Evolutionary conservation across 2,329 filamentous ascomycete genomes (phyloP), one percentile per base, ranked within the genome.

Genomic region (Graphiopsis chlorocephala): DNA sequence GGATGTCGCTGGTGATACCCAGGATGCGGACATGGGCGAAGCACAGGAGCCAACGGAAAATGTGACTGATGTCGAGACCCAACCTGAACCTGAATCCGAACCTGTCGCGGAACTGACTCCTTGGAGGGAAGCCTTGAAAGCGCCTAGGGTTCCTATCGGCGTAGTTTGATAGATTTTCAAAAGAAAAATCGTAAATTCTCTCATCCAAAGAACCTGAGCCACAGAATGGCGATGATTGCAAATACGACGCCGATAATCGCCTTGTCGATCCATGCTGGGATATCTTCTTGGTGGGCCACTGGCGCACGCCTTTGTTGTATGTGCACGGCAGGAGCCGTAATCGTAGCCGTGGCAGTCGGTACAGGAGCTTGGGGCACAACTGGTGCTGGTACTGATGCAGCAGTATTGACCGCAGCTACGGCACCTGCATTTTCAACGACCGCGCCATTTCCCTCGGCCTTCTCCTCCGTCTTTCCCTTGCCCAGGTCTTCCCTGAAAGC

Each of bases 241-340:
- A 91, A 83, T 0, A 91, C 81, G 20, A 97, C 78, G 7, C 86
- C 89, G 25, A 89, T 86, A 69, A 97, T 97, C 42, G 89, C 85
- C 68, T 91, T 86, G 76, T 97, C 93, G 20, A 97, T 82, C 90
- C 92, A 96, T 14, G 87, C 79, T 1, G 88, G 85, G 17, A 91
- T 84, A 2, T 81, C 85, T 29, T 85, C 82, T 61, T 82, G 69
- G 47, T 74, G 66, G 15, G 23, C 62, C 10, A 56, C 56, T 38
- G 64, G 69, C 17, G 64, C 48, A 33, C 66, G 64, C 29, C 63
- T 62, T 42, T 64, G 66, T 33, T 65, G 68, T 38, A 65, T 59
- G 58, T 65, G 68, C 20, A 47, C 64, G 8, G 66, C 55, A 14
- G 65, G 64, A 42, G 57, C 53, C 47, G 45, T 61, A 28, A 33